Conservation (phyloP, 2,329 filamentous ascomycete genomes). For the Rhynchosporium graminicola region DNA sequence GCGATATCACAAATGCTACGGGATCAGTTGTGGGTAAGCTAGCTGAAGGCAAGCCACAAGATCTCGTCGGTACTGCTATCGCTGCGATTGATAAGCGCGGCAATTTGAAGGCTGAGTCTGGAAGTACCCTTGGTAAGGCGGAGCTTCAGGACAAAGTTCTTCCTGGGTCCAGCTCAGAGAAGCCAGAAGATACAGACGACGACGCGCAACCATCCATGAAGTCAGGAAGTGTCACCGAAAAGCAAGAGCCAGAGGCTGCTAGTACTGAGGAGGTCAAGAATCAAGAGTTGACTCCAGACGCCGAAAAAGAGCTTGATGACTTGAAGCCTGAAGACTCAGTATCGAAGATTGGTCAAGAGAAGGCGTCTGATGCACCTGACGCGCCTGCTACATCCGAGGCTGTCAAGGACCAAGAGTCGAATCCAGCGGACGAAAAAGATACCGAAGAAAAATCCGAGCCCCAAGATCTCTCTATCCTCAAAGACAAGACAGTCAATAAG, state of each 20-base stretch:
- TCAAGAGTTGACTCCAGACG: not conserved
- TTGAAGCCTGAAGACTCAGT: slow-evolving; percentile 6
- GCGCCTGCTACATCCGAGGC: not conserved
- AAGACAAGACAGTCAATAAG: slow-evolving; percentile 58
- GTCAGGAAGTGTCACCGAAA: slow-evolving; percentile 13
- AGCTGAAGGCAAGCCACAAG: slow-evolving; percentile 44
- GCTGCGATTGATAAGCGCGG: slow-evolving; percentile 64
- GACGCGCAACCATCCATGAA: slow-evolving; percentile 8
- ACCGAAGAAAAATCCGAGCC: slow-evolving; percentile 14
- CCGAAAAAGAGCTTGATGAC: not conserved
- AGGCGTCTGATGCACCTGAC: not conserved
- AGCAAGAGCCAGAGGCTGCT: slow-evolving; percentile 3
- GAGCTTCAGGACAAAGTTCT: slow-evolving; percentile 41
- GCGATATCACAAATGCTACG: slow-evolving; percentile 56
- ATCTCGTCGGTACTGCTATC: slow-evolving; percentile 59
- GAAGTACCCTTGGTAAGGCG: slow-evolving; percentile 56
- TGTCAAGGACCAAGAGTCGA: not conserved
- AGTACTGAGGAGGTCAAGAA: not conserved
- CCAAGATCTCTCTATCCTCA: slow-evolving; percentile 44
- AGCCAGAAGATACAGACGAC: slow-evolving; percentile 1
- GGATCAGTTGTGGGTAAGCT: slow-evolving; percentile 55
- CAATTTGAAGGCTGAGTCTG: slow-evolving; percentile 56
- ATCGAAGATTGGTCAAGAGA: not conserved
- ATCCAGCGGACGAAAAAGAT: slow-evolving; percentile 5
- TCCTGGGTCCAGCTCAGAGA: slow-evolving; percentile 13